These are phyloP conservation scores for Camellia lanceoleosa DNA, from an alignment of 148 eudicot genomes.

Conservation along the genomic window DNA sequence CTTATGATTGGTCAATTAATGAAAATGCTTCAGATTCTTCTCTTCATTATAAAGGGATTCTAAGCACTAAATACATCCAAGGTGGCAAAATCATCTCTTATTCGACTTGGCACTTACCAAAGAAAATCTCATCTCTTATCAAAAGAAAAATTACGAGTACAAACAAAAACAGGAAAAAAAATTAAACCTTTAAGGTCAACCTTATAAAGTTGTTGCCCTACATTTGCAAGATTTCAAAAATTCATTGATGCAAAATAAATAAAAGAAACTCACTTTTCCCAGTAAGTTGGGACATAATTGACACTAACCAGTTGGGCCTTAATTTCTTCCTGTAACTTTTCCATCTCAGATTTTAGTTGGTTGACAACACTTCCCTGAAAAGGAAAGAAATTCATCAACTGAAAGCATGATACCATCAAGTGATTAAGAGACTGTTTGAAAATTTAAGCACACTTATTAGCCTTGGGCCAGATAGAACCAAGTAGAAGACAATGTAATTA, in stretches of 20 bases:
- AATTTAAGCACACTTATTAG: neutral
- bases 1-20: no score
- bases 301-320: conserved; percentile 70
- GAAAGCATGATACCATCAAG: conserved; percentile 9
- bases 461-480: neutral
- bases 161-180: neutral
- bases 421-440: conserved; percentile 1
- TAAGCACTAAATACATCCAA: no score
- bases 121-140: neutral
- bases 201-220: no score
- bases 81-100: no score
- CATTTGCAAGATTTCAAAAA: no score
- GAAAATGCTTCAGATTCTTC: no score
- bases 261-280: conserved; percentile 5
- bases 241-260: neutral
- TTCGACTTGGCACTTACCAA: no score
- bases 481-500: neutral
- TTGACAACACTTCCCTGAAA: conserved; percentile 71
- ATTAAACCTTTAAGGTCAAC: no score
- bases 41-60: no score
- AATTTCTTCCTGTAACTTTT: conserved; percentile 72
- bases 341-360: conserved; percentile 78
- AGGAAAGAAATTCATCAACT: conserved; percentile 8
- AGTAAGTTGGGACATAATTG: conserved; percentile 6
- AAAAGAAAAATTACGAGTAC: neutral